phyloP scores from a whole-genome alignment of 352 stramenopile species.

The Globisporangium emineosum region DNA sequence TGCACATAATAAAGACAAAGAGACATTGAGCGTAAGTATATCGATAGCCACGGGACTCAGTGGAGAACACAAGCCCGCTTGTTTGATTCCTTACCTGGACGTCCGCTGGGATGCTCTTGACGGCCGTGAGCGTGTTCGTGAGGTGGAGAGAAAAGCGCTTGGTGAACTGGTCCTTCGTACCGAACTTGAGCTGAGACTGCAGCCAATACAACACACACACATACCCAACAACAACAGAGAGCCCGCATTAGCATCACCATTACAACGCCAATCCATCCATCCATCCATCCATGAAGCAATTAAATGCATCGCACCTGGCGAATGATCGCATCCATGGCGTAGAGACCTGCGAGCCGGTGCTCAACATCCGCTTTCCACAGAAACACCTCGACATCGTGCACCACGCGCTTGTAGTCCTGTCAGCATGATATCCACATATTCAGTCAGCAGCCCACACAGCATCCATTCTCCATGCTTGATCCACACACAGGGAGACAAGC shows the following conservation, averaged over 20 bases:
- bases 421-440: too few relatives aligned
- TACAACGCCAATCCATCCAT: not conserved
- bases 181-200: constrained; percentile 66
- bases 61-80: not conserved
- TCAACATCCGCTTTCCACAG: constrained; percentile 83
- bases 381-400: constrained; percentile 84
- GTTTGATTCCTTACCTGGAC: constrained; percentile 37
- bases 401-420: constrained; percentile 87
- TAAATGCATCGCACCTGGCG: constrained; percentile 68
- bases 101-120: constrained; percentile 66
- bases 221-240: too few relatives aligned
- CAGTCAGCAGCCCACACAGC: constrained; percentile 19
- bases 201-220: constrained; percentile 5
- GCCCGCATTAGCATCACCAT: not conserved
- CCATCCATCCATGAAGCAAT: not conserved
- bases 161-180: constrained; percentile 63
- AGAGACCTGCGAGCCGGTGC: constrained; percentile 80
- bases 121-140: constrained; percentile 61
- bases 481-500: not conserved
- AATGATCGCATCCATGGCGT: constrained; percentile 84
- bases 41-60: too few relatives aligned
- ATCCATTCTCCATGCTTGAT: not conserved
- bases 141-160: constrained; percentile 80
- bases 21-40: not conserved
- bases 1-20: constrained; percentile 18